Percentiles rank a stretch among this genome's conserved stretches.
Evolutionary conservation across 139 green algal genomes (phyloP).

Genomic region (Chlorella sp.): DNA sequence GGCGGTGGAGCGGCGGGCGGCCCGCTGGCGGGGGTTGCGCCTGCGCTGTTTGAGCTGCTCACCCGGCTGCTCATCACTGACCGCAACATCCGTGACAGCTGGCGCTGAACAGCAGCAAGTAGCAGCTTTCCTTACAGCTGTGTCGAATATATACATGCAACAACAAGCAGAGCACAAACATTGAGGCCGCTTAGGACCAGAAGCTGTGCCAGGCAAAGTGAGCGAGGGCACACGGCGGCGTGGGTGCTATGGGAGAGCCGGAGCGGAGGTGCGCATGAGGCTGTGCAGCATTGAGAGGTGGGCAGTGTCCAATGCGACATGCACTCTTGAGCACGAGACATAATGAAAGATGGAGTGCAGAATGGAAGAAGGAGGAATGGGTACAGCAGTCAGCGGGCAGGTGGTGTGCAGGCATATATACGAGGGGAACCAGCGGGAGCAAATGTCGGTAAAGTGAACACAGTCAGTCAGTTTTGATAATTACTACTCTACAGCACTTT

Average conservation of each 20-base stretch:
- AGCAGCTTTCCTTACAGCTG: not conserved
- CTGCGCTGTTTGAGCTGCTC: conserved; percentile 15
- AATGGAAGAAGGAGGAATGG: not conserved
- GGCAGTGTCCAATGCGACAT: too few relatives aligned
- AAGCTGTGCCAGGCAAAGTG: not conserved
- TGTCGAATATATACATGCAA: too few relatives aligned
- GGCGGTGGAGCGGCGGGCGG: not conserved
- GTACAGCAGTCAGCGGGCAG: too few relatives aligned
- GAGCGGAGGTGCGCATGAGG: not conserved
- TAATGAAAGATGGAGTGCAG: not conserved
- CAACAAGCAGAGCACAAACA: not conserved
- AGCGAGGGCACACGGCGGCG: not conserved
- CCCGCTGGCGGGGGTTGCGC: not conserved
- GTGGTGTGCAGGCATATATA: not conserved
- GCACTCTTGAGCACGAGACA: too few relatives aligned
- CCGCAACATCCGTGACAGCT: conserved; percentile 4
- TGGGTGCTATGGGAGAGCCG: not conserved
- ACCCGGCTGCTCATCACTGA: conserved; percentile 13
- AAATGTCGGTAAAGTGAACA: too few relatives aligned
- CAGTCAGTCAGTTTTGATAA: too few relatives aligned
- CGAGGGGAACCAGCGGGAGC: not conserved
- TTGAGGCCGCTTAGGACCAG: not conserved
- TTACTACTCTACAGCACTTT: too few relatives aligned
- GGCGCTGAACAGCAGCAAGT: not conserved
- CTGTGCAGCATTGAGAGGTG: not conserved